Evolutionary conservation across 176 grass and related monocot genomes (phyloP).

Genomic region (bread wheat (Triticum aestivum)): DNA sequence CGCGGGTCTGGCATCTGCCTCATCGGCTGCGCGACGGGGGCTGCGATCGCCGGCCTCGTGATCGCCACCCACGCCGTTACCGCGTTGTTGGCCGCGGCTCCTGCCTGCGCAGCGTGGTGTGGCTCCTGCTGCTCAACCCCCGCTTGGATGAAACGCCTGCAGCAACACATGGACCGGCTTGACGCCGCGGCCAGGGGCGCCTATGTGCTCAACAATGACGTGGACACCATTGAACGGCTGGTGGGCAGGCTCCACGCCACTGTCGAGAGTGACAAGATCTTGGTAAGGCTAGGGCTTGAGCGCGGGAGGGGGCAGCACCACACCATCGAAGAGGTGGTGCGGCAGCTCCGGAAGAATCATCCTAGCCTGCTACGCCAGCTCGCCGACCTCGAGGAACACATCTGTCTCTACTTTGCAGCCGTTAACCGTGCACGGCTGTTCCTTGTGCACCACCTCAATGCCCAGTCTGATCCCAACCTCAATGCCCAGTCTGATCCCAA

Average conservation of each 20-base stretch:
- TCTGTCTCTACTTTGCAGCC: slow-evolving; percentile 78
- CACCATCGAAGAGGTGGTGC: slow-evolving; percentile 81
- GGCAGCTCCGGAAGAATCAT: slow-evolving; percentile 71
- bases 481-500: slow-evolving; percentile 38
- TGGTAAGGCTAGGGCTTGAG: slow-evolving; percentile 73
- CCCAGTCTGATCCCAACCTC: slow-evolving; percentile 44
- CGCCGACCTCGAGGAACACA: slow-evolving; percentile 73
- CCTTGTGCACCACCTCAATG: slow-evolving; percentile 62
- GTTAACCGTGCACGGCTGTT: slow-evolving; percentile 81
- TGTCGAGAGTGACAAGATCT: slow-evolving; percentile 77
- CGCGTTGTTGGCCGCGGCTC: slow-evolving; percentile 25
- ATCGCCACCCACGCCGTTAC: slow-evolving; percentile 64
- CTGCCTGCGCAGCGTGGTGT: slow-evolving; percentile 13
- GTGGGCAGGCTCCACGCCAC: slow-evolving; percentile 69
- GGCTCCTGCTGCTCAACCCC: slow-evolving; percentile 33
- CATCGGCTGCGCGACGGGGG: slow-evolving; percentile 40
- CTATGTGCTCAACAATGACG: slow-evolving; percentile 80
- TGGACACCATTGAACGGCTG: slow-evolving; percentile 76
- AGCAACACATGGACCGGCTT: slow-evolving; percentile 65
- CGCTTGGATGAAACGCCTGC: slow-evolving; percentile 42
- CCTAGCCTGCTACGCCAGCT: slow-evolving; percentile 75
- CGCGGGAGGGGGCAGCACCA: slow-evolving; percentile 67
- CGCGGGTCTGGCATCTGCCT: slow-evolving; percentile 66
- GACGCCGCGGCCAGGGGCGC: slow-evolving; percentile 75
- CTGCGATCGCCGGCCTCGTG: slow-evolving; percentile 47